Conservation (phyloP, 2,329 filamentous ascomycete species). For the Leptographium wingfieldii region DNA sequence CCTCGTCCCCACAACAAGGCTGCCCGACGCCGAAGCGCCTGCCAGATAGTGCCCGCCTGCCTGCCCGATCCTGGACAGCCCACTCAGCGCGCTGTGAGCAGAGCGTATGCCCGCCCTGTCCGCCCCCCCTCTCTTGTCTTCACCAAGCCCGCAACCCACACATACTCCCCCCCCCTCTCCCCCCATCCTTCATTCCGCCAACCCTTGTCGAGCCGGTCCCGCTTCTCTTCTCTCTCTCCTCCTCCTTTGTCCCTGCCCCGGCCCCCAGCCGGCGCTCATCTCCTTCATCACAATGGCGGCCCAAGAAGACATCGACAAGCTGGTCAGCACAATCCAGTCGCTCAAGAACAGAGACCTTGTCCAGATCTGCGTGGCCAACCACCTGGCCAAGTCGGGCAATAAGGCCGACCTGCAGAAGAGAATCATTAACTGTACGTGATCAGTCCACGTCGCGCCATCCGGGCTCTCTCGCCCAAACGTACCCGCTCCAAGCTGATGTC, state of each 20-base stretch:
- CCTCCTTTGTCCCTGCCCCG: background rate
- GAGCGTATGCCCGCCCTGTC: background rate
- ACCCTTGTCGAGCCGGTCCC: no score
- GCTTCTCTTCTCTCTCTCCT: background rate
- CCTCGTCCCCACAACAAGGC: background rate
- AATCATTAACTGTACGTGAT: constrained; percentile 60
- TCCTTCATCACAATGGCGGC: constrained; percentile 7
- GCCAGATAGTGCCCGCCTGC: background rate
- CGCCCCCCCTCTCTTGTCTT: background rate
- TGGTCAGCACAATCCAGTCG: constrained; percentile 31
- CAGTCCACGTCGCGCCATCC: background rate
- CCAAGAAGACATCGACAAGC: constrained; percentile 28
- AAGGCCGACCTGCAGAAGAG: constrained; percentile 73
- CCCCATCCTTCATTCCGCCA: background rate
- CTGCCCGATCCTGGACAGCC: background rate
- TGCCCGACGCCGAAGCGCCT: background rate
- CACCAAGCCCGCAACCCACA: background rate
- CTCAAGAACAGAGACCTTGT: constrained; percentile 56
- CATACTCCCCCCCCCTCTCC: background rate
- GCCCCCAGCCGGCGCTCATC: background rate
- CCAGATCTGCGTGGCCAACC: constrained; percentile 61
- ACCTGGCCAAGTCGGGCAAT: constrained; percentile 65
- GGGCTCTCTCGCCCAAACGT: background rate
- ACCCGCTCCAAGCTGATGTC: background rate
- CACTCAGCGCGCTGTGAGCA: background rate